Conservation (phyloP, 2,329 filamentous ascomycete species). For the Ophiostoma sp. region DNA sequence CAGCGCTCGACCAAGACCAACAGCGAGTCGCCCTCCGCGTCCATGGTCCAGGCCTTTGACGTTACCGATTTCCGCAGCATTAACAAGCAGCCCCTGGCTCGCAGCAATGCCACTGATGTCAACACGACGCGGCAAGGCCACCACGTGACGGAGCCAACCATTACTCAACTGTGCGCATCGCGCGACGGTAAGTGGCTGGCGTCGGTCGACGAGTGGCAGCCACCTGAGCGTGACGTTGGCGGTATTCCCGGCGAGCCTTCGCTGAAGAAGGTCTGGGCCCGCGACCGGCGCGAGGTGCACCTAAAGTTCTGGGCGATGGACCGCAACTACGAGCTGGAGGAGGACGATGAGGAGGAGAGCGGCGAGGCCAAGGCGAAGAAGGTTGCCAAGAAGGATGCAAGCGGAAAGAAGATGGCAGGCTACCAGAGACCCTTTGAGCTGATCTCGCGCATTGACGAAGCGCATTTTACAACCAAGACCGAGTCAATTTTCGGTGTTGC, state of each 20-base stretch:
- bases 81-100: slow-evolving; percentile 79
- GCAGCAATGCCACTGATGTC: slow-evolving; percentile 78
- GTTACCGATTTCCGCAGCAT: slow-evolving; percentile 71
- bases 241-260: slow-evolving; percentile 45
- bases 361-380: background rate
- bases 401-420: slow-evolving; percentile 1
- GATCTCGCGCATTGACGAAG: slow-evolving; percentile 74
- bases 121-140: slow-evolving; percentile 68
- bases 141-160: slow-evolving; percentile 68
- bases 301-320: slow-evolving; percentile 73
- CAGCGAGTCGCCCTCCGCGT: slow-evolving; percentile 42
- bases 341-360: background rate
- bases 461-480: slow-evolving; percentile 58
- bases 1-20: slow-evolving; percentile 41
- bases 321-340: slow-evolving; percentile 34
- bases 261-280: slow-evolving; percentile 40
- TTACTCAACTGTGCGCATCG: slow-evolving; percentile 70
- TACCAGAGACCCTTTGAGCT: slow-evolving; percentile 56
- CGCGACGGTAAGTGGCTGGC: slow-evolving; percentile 82
- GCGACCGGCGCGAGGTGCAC: slow-evolving; percentile 63
- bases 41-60: slow-evolving; percentile 76
- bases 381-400: background rate
- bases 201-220: slow-evolving; percentile 86
- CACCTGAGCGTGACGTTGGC: slow-evolving; percentile 62
- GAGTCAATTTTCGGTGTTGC: slow-evolving; percentile 66